These are phyloP conservation scores for Fragosphaeria purpurea DNA, from an alignment of 2,329 filamentous ascomycete species.

Conservation along the genomic window DNA sequence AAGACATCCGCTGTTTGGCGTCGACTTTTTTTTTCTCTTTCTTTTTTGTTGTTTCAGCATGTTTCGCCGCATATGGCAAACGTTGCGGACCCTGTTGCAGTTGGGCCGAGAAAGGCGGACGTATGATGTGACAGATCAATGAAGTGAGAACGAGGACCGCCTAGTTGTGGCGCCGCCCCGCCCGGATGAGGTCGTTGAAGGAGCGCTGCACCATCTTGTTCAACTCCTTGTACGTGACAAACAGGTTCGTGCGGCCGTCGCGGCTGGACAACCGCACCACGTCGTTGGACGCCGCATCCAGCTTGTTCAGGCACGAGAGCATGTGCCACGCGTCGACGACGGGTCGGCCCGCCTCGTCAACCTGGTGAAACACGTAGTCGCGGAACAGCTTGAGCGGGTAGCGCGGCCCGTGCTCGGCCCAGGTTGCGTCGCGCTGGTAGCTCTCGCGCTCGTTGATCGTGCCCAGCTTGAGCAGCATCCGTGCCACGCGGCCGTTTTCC, in stretches of 20 bases:
- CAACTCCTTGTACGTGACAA: slow-evolving; percentile 84
- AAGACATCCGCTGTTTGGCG: no score
- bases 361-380: slow-evolving; percentile 95
- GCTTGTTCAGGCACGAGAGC: slow-evolving; percentile 75
- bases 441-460: slow-evolving; percentile 71
- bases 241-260: slow-evolving; percentile 80
- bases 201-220: slow-evolving; percentile 52
- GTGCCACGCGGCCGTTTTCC: slow-evolving; percentile 78
- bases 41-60: no score
- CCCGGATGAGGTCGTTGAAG: slow-evolving; percentile 48
- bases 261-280: slow-evolving; percentile 76
- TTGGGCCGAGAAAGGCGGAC: no score
- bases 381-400: slow-evolving; percentile 92
- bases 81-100: neutral
- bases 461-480: slow-evolving; percentile 72
- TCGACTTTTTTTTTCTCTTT: no score
- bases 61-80: no score
- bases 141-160: no score
- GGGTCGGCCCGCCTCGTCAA: slow-evolving; percentile 73
- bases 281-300: slow-evolving; percentile 84
- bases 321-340: slow-evolving; percentile 84
- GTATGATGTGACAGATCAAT: no score
- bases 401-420: slow-evolving; percentile 87
- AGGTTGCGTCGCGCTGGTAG: slow-evolving; percentile 58
- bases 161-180: slow-evolving; percentile 10